Percentiles rank a stretch among this genome's conserved stretches.
Evolutionary conservation across 2,329 filamentous ascomycete genomes (phyloP).

Genomic region (Colletotrichum spaethianum): DNA sequence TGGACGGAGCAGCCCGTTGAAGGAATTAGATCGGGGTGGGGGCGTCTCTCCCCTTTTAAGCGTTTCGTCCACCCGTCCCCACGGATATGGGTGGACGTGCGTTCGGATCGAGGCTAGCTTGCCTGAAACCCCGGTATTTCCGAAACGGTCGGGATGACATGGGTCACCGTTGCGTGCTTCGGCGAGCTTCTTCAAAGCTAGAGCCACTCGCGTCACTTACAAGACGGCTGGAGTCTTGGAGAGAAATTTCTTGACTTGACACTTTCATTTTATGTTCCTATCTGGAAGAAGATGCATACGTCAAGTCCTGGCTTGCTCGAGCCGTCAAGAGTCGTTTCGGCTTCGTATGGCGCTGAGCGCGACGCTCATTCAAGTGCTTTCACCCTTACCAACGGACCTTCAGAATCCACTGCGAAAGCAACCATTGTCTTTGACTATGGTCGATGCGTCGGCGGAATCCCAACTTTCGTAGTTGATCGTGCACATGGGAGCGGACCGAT

Average conservation of each 20-base stretch:
- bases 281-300: neutral
- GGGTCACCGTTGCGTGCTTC: neutral
- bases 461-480: neutral
- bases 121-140: neutral
- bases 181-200: neutral
- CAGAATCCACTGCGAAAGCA: neutral
- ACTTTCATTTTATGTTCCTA: neutral
- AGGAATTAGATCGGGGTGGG: neutral
- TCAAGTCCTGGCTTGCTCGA: neutral
- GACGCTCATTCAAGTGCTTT: constrained; percentile 3
- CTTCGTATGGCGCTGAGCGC: neutral
- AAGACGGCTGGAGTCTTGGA: neutral
- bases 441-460: constrained; percentile 19
- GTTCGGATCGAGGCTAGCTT: constrained; percentile 5
- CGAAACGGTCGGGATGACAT: neutral
- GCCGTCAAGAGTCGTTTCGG: neutral
- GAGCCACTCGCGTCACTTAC: neutral
- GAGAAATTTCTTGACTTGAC: neutral
- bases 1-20: constrained; percentile 18
- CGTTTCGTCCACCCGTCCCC: constrained; percentile 16
- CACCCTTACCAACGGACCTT: neutral
- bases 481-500: neutral
- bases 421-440: constrained; percentile 30
- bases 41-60: constrained; percentile 3
- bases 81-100: neutral